Evolutionary conservation across 202 grass and related monocot genomes (phyloP), one percentile per base, ranked within the genome.

Genomic region (Schoenoplectus tabernaemontani): DNA sequence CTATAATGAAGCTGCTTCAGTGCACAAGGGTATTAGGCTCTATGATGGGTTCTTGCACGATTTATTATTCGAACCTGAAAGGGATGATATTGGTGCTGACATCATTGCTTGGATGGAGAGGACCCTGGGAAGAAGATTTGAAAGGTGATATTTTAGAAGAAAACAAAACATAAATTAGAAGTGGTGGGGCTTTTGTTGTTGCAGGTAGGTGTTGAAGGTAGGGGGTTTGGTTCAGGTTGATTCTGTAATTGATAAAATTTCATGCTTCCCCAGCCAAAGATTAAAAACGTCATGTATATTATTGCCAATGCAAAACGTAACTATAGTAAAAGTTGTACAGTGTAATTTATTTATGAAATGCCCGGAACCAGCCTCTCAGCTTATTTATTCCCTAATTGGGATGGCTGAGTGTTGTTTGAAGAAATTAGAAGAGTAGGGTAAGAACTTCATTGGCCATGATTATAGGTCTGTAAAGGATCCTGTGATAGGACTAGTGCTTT

Each of bases 11-110:
- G 91, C 95, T 2, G 74, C 78, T 12, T 94, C 95, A 0, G 47
- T 9, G 23, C 80, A 89, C 80, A 98, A 98, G 84, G 83, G 90
- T 30, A 34, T 95, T 3, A 87, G 85, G 76, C 88, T 98, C 34
- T 94, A 98, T 43, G 89, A 98, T 1, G 95, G 95, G 4, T 95
- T 98, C 87, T 79, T 98, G 33, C 96, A 98, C 2, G 96, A 98
- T 63, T 81, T 98, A 78, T 88, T 98, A 20, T 98, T 98, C 1
- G 96, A 98, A 81, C 96, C 96, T 4, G 96, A 98, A 80, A 90
- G 85, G 2, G 88, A 98, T 59, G 91, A 90, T 76, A 81, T 98
- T 2, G 96, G 81, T 0, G 68, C 76, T 3, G 95, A 95, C 37
- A 98, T 98, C 86, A 95, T 98, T 33, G 41, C 43, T 23, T 98